phyloP scores from a whole-genome alignment of 495 filamentous ascomycete species.

The Neurospora sp. region DNA sequence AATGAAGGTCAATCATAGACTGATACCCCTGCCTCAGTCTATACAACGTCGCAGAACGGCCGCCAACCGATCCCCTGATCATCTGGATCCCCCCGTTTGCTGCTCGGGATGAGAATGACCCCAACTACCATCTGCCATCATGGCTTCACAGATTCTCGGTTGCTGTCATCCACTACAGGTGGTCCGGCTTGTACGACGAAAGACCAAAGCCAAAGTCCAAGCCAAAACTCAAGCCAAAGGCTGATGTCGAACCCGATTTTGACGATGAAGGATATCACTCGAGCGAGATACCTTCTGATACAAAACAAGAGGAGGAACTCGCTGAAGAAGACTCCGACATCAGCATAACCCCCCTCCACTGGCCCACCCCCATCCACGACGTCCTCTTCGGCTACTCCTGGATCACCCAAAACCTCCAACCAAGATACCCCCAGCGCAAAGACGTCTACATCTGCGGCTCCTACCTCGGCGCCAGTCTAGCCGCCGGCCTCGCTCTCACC shows the following conservation, averaged over 20 bases:
- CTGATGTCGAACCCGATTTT: not conserved
- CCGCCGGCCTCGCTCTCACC: constrained; percentile 37
- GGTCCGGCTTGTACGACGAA: constrained; percentile 10
- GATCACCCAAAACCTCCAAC: constrained; percentile 28
- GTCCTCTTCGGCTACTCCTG: constrained; percentile 34
- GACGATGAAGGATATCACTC: not conserved
- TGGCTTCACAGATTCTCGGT: constrained; percentile 22
- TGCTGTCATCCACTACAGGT: constrained; percentile 35
- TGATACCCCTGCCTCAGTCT: constrained; percentile 10
- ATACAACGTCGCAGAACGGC: constrained; percentile 21
- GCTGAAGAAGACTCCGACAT: not conserved
- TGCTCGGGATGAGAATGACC: not conserved
- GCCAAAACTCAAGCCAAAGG: not conserved
- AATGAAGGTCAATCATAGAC: not conserved
- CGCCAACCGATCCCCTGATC: constrained; percentile 18
- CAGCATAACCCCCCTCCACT: constrained; percentile 12
- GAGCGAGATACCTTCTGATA: not conserved
- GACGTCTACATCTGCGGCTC: constrained; percentile 40
- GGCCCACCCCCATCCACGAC: constrained; percentile 43
- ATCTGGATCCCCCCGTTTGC: constrained; percentile 29
- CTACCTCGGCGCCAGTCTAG: constrained; percentile 40
- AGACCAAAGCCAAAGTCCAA: not conserved
- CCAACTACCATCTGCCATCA: constrained; percentile 17
- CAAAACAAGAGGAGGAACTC: not conserved
- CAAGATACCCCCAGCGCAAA: constrained; percentile 12